These are phyloP conservation scores for Zygotorulaspora mrakii DNA, from an alignment of 1,139 yeast species.

Conservation along the genomic window DNA sequence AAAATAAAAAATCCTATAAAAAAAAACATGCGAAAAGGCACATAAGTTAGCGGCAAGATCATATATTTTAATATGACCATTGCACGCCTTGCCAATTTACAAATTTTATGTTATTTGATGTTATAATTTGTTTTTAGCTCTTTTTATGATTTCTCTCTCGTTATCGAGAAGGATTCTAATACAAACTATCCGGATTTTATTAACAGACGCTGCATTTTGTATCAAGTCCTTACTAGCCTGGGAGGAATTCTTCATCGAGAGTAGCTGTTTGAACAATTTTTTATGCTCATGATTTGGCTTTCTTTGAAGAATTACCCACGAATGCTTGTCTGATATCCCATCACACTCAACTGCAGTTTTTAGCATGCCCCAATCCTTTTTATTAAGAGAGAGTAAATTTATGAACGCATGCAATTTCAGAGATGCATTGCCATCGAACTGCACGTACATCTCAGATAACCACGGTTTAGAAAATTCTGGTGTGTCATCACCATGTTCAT, in stretches of 20 bases:
- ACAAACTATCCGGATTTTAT: slow-evolving; percentile 1
- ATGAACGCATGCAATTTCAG: slow-evolving; percentile 10
- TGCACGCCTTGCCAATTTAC: too few relatives aligned
- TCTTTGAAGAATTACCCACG: not conserved
- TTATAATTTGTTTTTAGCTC: slow-evolving; percentile 7
- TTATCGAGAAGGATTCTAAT: slow-evolving; percentile 8
- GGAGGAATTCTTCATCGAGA: not conserved
- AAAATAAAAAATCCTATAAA: not conserved
- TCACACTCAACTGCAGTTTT: slow-evolving; percentile 3
- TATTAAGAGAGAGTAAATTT: slow-evolving; percentile 10
- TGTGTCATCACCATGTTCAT: slow-evolving; percentile 7
- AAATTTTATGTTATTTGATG: too few relatives aligned
- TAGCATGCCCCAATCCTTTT: slow-evolving; percentile 10
- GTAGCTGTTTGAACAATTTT: slow-evolving; percentile 1
- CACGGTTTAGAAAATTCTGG: slow-evolving; percentile 9
- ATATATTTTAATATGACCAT: too few relatives aligned
- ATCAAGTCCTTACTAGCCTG: not conserved
- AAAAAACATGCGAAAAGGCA: too few relatives aligned
- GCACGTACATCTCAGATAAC: slow-evolving; percentile 18
- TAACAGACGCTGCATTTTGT: not conserved
- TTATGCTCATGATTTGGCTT: not conserved
- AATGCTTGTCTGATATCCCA: not conserved
- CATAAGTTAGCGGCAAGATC: too few relatives aligned
- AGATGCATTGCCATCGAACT: slow-evolving; percentile 15
- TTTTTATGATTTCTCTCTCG: slow-evolving; percentile 7